Evolutionary conservation across 2,329 filamentous ascomycete species (phyloP).

Genomic region (Tolypocladium sp.): DNA sequence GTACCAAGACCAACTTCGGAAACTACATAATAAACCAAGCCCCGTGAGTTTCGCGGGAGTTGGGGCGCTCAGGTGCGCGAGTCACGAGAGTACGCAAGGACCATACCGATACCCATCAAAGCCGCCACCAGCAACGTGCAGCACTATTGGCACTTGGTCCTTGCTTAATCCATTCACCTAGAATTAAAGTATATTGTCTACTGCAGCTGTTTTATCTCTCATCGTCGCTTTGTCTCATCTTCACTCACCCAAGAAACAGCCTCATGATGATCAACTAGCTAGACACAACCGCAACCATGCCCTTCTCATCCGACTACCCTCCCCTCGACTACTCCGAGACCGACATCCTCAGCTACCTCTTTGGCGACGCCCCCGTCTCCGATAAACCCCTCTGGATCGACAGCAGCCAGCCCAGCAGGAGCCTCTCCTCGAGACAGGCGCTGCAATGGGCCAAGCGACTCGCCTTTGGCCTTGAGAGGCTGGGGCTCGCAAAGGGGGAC

Average conservation of each 20-base stretch:
- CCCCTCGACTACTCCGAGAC: conserved; percentile 32
- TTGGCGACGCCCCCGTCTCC: conserved; percentile 12
- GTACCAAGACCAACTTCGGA: not conserved
- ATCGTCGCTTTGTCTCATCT: not conserved
- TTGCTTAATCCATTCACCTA: too few species aligned
- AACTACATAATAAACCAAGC: not conserved
- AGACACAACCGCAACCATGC: conserved; percentile 18
- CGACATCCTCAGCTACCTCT: conserved; percentile 28
- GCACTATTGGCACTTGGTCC: too few species aligned
- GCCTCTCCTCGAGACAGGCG: conserved; percentile 36
- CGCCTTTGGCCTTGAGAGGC: conserved; percentile 34
- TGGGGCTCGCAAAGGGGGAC: conserved; percentile 37
- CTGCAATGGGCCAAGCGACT: conserved; percentile 42
- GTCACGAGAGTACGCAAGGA: too few species aligned
- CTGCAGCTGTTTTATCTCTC: not conserved
- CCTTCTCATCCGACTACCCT: conserved; percentile 32
- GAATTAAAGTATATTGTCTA: not conserved
- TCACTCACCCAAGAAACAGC: not conserved
- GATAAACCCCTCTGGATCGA: conserved; percentile 45
- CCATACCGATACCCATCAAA: too few species aligned
- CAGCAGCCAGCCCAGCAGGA: conserved; percentile 30
- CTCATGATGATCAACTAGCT: not conserved
- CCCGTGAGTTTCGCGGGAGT: not conserved
- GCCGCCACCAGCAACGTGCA: too few species aligned
- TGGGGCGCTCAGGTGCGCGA: too few species aligned